Base-by-base conservation (phyloP, 352 stramenopile species). In the Phytophthora tubulina region DNA sequence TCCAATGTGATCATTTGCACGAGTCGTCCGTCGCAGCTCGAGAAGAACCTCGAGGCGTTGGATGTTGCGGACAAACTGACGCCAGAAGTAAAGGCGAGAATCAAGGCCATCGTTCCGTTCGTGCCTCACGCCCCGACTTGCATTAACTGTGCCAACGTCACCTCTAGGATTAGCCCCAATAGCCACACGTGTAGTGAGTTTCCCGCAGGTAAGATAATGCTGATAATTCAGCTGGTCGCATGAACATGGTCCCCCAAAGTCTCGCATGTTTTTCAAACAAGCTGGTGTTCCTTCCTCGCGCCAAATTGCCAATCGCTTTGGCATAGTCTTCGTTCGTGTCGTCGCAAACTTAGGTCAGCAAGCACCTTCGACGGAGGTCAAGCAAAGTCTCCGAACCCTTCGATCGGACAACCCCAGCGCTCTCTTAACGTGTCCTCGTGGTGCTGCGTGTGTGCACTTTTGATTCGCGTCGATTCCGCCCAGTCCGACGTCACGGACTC, bases 351-450 rank as follows among this genome's bases (percentile, higher is more conserved):
- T 35, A 33, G 50, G 66, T 69, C 59, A 73, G 50, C 30, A 59
- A 64, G 50, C 66, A 27, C 42, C 32, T 61, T 55, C 64, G 64
- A 56, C 46, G 31, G 33, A 63, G 66, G 66, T 70, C 49, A 76
- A 57, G 62, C 67, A 44, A 67, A 68, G 56, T 60, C 48, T 67
- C 55, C 62, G 58, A 67, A 51, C 66, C 36, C 45, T 63, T 76
- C 68, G 63, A 76, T 67, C 45, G 55, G 63, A 76, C 68, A 56
- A 76, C 59, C 17, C 31, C 4, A 50, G 14, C 54, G 6, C 32
- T 54, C 49, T 63, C 38, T 61, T 58, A 53, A 61, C 65, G 65
- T 67, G 56, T 54, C 50, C 21, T 59, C 21, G 68, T 63, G 51
- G 36, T 70, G 63, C 39, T 55, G 38, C 21, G 33, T 52, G 17